Evolutionary conservation across 805 yeast species (phyloP).

Genomic region (Yarrowia hollandica): DNA sequence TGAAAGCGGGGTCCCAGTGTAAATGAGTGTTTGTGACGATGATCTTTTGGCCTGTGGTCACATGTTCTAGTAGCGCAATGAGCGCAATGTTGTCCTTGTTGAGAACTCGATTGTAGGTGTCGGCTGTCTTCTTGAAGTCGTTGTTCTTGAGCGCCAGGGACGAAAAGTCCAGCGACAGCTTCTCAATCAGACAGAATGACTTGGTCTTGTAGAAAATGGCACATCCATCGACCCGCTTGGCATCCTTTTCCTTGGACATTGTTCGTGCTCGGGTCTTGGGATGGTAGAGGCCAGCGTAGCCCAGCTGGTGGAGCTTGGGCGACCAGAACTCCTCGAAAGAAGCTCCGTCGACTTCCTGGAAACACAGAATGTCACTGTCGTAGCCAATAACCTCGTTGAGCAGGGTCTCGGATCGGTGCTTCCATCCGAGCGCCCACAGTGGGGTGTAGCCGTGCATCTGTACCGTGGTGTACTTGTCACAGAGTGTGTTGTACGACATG

Average conservation of each 20-base stretch:
- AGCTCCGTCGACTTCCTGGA: conserved; percentile 92
- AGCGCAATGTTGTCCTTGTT: conserved; percentile 92
- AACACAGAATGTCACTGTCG: conserved; percentile 76
- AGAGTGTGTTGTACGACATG: conserved; percentile 84
- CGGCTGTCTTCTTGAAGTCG: conserved; percentile 88
- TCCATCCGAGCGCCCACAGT: conserved; percentile 96
- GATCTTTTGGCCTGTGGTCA: conserved; percentile 66
- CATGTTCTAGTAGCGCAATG: conserved; percentile 70
- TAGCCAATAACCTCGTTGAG: conserved; percentile 67
- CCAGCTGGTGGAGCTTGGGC: conserved; percentile 67
- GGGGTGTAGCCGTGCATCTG: conserved; percentile 93
- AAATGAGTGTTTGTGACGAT: conserved; percentile 87
- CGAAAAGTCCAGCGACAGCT: conserved; percentile 78
- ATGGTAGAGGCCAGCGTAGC: conserved; percentile 80
- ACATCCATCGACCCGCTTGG: conserved; percentile 95
- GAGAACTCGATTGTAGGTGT: conserved; percentile 92
- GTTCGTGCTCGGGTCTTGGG: conserved; percentile 92
- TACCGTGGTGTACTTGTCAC: conserved; percentile 94
- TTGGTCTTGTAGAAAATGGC: conserved; percentile 80
- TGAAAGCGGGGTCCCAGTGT: conserved; percentile 97
- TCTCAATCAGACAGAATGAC: conserved; percentile 69
- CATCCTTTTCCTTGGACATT: conserved; percentile 64
- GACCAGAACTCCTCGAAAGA: conserved; percentile 85
- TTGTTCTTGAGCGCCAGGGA: conserved; percentile 49
- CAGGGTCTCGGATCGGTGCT: conserved; percentile 75